Conservation (phyloP, 1,139 yeast genomes). For the Pichia inconspicua region DNA sequence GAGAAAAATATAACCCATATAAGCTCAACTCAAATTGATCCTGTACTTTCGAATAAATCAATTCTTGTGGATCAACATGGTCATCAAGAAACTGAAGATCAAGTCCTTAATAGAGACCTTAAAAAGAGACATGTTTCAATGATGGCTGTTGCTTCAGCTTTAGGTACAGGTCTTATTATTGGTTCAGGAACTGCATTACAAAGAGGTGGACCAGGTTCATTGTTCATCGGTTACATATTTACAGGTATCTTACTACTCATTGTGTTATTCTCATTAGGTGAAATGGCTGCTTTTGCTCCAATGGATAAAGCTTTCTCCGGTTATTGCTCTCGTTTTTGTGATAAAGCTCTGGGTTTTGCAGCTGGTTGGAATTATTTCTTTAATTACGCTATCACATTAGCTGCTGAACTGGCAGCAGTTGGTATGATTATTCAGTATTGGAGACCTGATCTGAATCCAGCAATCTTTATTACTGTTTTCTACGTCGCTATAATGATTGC, state of each 20-base stretch:
- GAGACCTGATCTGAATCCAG: constrained; percentile 46
- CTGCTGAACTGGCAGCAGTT: constrained; percentile 55
- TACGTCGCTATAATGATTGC: constrained; percentile 36
- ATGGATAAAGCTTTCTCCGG: constrained; percentile 65
- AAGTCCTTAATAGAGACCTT: constrained; percentile 13
- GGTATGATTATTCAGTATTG: constrained; percentile 56
- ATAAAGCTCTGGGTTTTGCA: constrained; percentile 67
- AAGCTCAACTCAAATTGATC: background rate
- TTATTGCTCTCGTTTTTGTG: constrained; percentile 60
- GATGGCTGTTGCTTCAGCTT: constrained; percentile 32
- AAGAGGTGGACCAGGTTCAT: constrained; percentile 45
- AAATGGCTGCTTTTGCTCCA: constrained; percentile 50
- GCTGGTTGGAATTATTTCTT: constrained; percentile 62
- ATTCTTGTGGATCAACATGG: constrained; percentile 10
- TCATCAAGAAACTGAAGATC: constrained; percentile 2
- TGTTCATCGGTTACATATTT: constrained; percentile 35
- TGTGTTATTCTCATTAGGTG: constrained; percentile 45
- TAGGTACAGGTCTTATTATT: constrained; percentile 43
- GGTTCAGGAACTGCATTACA: constrained; percentile 43
- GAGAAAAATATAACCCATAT: background rate
- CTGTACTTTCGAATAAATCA: constrained; percentile 1
- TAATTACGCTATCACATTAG: constrained; percentile 58
- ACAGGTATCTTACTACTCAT: constrained; percentile 41
- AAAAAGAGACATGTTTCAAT: constrained; percentile 39
- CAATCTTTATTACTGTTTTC: constrained; percentile 52